Evolutionary conservation across 1,284 basidiomycete species (phyloP).

Genomic region (Boletellus sp.): DNA sequence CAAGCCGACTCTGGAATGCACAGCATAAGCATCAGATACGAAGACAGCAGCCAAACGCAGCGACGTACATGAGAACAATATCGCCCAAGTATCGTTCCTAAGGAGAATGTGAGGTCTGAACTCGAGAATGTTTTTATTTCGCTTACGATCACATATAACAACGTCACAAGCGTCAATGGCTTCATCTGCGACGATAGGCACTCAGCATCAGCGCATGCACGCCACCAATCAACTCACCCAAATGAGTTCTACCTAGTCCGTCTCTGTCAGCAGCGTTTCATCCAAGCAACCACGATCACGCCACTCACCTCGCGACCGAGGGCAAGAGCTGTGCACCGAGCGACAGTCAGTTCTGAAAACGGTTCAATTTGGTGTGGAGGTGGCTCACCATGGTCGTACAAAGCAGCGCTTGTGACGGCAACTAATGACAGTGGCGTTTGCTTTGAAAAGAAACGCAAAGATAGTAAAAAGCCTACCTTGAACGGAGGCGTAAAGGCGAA

Average conservation of each 20-base stretch:
- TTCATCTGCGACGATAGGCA: slow-evolving; percentile 20
- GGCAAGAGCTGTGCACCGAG: slow-evolving; percentile 16
- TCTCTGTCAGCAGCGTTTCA: slow-evolving; percentile 1
- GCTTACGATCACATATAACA: slow-evolving; percentile 27
- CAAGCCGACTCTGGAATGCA: slow-evolving; percentile 14
- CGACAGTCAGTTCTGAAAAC: neutral
- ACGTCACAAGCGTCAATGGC: slow-evolving; percentile 23
- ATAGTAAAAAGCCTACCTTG: slow-evolving; percentile 16
- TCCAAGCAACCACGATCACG: neutral
- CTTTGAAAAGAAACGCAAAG: neutral
- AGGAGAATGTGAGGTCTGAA: slow-evolving; percentile 5
- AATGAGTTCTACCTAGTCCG: slow-evolving; percentile 28
- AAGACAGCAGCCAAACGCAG: neutral
- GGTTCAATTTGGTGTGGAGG: neutral
- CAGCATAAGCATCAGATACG: slow-evolving; percentile 3
- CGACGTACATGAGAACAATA: slow-evolving; percentile 27
- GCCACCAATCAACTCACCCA: slow-evolving; percentile 23
- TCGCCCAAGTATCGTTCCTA: slow-evolving; percentile 33
- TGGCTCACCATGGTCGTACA: slow-evolving; percentile 30
- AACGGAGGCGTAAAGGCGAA: slow-evolving; percentile 18
- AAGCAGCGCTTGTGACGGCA: slow-evolving; percentile 27
- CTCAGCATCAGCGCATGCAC: neutral
- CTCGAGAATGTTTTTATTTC: neutral
- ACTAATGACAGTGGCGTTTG: slow-evolving; percentile 17
- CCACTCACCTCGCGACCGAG: slow-evolving; percentile 28